These are phyloP conservation scores for Dunaliella primolecta DNA, from an alignment of 139 green algal genomes.

Conservation along the genomic window DNA sequence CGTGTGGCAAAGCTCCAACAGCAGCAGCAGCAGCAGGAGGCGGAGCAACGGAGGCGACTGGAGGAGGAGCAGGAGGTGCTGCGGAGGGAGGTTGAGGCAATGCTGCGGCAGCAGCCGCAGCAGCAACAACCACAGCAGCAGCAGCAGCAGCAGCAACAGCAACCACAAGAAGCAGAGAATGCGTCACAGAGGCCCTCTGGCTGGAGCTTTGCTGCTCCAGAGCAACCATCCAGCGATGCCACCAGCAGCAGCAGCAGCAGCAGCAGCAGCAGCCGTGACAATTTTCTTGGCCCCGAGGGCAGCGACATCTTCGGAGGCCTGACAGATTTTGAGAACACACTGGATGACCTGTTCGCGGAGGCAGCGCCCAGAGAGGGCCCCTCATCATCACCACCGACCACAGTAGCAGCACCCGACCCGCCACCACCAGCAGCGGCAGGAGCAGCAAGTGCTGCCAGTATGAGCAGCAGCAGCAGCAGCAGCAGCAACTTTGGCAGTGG, in stretches of 20 bases:
- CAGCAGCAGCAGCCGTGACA: neutral
- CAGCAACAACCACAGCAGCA: neutral
- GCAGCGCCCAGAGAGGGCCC: neutral
- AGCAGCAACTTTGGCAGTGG: neutral
- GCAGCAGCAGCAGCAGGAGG: conserved; percentile 7
- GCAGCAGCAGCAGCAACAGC: neutral
- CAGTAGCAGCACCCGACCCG: neutral
- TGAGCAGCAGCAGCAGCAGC: neutral
- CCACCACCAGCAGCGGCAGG: neutral
- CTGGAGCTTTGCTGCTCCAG: no score
- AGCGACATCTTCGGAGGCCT: neutral
- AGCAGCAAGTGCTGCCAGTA: no score
- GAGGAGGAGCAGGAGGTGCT: neutral
- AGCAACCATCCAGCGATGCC: neutral
- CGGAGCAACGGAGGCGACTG: neutral
- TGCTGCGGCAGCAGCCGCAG: neutral
- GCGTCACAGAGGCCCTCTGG: no score
- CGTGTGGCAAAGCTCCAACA: neutral
- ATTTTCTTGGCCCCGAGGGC: no score
- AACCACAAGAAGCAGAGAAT: no score
- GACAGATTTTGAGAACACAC: neutral
- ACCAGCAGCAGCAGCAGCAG: neutral
- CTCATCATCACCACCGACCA: neutral
- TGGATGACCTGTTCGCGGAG: neutral
- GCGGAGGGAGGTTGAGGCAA: neutral